These are phyloP conservation scores for Diospyros lotus DNA, from an alignment of 148 eudicot genomes.

Conservation along the genomic window DNA sequence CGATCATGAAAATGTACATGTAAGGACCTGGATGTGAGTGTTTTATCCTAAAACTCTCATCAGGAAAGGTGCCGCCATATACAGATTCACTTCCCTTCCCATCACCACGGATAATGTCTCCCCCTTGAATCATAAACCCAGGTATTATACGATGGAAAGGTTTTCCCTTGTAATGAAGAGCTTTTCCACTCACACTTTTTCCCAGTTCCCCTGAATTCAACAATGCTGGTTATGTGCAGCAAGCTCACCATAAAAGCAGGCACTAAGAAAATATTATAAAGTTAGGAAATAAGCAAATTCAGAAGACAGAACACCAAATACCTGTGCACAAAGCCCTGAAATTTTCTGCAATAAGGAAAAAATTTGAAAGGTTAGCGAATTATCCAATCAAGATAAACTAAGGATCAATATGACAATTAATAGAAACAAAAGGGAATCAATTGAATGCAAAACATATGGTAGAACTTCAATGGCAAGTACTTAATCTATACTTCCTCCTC, in stretches of 20 bases:
- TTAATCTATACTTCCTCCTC: too few relatives aligned
- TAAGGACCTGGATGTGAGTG: conserved; percentile 75
- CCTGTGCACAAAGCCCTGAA: conserved; percentile 94
- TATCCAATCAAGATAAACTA: neutral
- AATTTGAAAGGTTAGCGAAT: neutral
- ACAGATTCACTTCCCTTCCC: conserved; percentile 86
- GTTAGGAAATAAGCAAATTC: neutral
- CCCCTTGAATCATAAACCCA: conserved; percentile 97
- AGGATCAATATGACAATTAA: neutral
- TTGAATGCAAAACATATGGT: too few relatives aligned
- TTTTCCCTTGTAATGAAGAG: conserved; percentile 77
- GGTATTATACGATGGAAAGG: conserved; percentile 94
- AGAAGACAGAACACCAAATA: conserved; percentile 19
- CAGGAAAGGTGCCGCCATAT: conserved; percentile 68
- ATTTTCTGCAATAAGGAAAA: conserved; percentile 57
- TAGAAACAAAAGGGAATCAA: too few relatives aligned
- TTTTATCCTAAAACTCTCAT: conserved; percentile 76
- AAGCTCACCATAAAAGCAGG: neutral
- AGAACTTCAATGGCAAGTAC: too few relatives aligned
- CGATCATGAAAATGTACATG: neutral
- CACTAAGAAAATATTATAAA: neutral
- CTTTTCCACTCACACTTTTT: conserved; percentile 45
- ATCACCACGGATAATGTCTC: conserved; percentile 68
- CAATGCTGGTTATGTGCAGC: neutral
- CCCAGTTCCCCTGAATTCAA: conserved; percentile 67